These are phyloP conservation scores for Pseudocercospora fuligena DNA, from an alignment of 2,329 filamentous ascomycete species.

Conservation along the genomic window DNA sequence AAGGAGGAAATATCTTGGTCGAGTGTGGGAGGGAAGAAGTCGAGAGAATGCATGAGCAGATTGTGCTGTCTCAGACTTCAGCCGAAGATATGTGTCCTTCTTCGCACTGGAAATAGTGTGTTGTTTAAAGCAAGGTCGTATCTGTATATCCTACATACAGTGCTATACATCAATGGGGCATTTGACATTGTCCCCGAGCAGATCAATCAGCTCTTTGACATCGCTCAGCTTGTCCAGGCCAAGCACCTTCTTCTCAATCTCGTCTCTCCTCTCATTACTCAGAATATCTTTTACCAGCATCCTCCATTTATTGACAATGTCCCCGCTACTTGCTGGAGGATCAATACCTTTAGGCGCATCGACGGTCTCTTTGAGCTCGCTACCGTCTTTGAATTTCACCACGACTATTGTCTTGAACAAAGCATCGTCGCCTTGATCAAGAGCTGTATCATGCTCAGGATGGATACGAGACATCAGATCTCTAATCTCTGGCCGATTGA, in stretches of 20 bases:
- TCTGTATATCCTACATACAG: no score
- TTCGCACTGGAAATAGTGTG: no score
- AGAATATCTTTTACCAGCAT: conserved; percentile 17
- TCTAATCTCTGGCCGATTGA: conserved; percentile 16
- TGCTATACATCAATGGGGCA: conserved; percentile 19
- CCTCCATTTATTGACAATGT: conserved; percentile 19
- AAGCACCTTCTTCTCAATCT: conserved; percentile 16
- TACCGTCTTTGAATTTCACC: conserved; percentile 11
- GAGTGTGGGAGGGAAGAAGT: no score
- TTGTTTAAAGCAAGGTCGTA: no score
- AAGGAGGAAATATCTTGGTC: no score
- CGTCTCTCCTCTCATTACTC: conserved; percentile 8
- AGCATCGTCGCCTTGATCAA: conserved; percentile 10
- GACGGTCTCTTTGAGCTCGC: background rate
- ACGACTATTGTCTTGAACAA: conserved; percentile 13
- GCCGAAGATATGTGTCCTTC: no score
- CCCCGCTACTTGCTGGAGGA: conserved; percentile 16
- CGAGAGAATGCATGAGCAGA: no score
- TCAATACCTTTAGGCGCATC: conserved; percentile 12
- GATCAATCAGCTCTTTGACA: conserved; percentile 6
- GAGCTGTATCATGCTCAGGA: conserved; percentile 13
- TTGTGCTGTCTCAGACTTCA: no score
- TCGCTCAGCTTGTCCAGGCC: conserved; percentile 1
- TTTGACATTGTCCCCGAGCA: conserved; percentile 13
- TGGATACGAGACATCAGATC: conserved; percentile 10